phyloP scores from a whole-genome alignment of 768 basidiomycete genomes.

The Amanita inopinata region DNA sequence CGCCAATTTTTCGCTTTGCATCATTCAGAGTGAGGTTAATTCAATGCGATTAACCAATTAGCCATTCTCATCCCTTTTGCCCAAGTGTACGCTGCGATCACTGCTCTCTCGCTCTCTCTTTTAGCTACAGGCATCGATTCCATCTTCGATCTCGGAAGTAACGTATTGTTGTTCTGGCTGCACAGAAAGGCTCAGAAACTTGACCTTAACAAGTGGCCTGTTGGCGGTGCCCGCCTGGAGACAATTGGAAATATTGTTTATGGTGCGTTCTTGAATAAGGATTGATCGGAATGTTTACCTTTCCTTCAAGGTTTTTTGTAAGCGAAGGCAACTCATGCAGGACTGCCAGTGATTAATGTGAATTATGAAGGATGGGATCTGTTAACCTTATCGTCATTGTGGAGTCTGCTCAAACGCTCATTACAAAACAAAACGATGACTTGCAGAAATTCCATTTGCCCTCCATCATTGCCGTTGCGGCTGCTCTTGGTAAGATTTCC shows the following conservation, averaged over 20 bases:
- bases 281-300: neutral
- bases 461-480: constrained; percentile 73
- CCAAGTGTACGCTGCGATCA: constrained; percentile 88
- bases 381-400: constrained; percentile 90
- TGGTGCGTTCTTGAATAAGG: constrained; percentile 28
- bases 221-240: constrained; percentile 82
- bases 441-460: constrained; percentile 66
- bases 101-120: constrained; percentile 74
- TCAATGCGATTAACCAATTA: neutral
- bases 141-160: constrained; percentile 76
- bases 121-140: constrained; percentile 89
- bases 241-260: constrained; percentile 87
- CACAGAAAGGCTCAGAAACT: constrained; percentile 63
- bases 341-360: constrained; percentile 21
- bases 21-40: constrained; percentile 50
- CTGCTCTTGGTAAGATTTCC: constrained; percentile 58
- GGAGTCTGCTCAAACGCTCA: constrained; percentile 69
- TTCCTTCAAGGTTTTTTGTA: constrained; percentile 38
- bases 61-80: constrained; percentile 4
- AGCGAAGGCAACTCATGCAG: constrained; percentile 10
- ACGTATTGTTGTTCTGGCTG: constrained; percentile 70
- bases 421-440: constrained; percentile 42
- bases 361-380: constrained; percentile 73
- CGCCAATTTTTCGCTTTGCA: constrained; percentile 63
- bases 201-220: constrained; percentile 85